Base-by-base conservation (phyloP, 345 rosid species). In the Brassica juncea region DNA sequence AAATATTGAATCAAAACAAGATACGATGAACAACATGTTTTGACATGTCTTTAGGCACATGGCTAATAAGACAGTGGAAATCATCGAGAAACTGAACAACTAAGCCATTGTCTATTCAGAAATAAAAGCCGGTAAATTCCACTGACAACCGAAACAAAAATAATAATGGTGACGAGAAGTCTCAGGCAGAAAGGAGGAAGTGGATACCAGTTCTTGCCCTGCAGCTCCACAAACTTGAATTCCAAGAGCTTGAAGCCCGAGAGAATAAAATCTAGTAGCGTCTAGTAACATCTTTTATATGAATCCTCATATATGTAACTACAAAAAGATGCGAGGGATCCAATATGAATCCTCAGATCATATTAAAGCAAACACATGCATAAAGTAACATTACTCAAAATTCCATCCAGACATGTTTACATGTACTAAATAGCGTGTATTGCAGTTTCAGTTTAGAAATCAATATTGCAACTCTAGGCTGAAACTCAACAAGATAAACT, bases 211-310 rank as follows among this genome's bases (percentile, higher is more conserved):
- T 82, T 95, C 99, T 88, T 88, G 96, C 44, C 98, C 98, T 35
- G 98, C 90, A 47, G 98, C 99, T 84, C 99, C 92, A 85, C 98
- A 91, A 77, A 95, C 98, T 84, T 95, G 98, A 80, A 95, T 71
- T 27, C 97, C 95, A 65, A 95, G 94, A 47, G 89, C 94, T 84
- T 95, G 97, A 74, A 95, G 84, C 74, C 96, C 98, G 14, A 87
- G 79, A 69, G 96, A 91, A 84, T 91, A 95, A 86, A 93, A 95
- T 67, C 97, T 92, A 77, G 97, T 91, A 80, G 99, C 98, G 74
- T 95, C 98, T 85, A 95, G 83, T 49, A 95, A 86, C 9, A 37
- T 37, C 42, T 37, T 34, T 37, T 37, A 37, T 37, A 37, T 37
- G 42, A 37, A 37, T 47, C 39, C 9, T 30, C 52, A 63, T 64